Base-by-base conservation (phyloP, 441 rosid species). In the Sinapis alba region DNA sequence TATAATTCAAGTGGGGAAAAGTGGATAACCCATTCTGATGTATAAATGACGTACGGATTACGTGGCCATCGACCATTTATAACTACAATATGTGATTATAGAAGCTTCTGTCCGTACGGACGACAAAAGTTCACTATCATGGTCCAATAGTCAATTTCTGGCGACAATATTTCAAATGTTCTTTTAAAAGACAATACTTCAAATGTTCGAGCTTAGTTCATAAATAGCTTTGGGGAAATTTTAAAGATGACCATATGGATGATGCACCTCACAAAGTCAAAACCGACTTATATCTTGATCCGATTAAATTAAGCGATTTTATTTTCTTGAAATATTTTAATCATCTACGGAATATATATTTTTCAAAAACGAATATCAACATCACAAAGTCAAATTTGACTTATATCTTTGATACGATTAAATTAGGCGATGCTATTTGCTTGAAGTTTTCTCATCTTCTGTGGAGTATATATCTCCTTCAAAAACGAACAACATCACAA, bases 61-160 rank as follows among this genome's bases (percentile, higher is more conserved):
- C 65, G 80, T 65, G 26, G 68, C n/a, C 20, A 21, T 59, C 26
- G 77, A 72, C 47, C n/a, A 26, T 26, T 34, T 18, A 28, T 26
- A 24, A 26, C 32, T 24, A 65, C 18, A 18, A 15, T 62, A 50
- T 77, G 68, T 64, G 20, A 56, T 34, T 43, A 71, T 57, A 32
- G 80, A 72, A 71, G 69, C 80, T 77, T 72, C 64, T 28, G 58
- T n/a, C 11, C 30, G 77, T 72, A 72, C 73, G 69, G 80, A 60
- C 21, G 15, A 60, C 50, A 60, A 7, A 50, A 50, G 56, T 18
- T 69, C 20, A 32, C 62, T 74, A 41, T 70, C 67, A 3, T 70
- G 70, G 56, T 72, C 80, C 50, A 34, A 12, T 34, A 11, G 61
- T 65, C 73, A n/a, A 71, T 58, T 19, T 32, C 47, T 69, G 10